Conservation (phyloP, 2,329 filamentous ascomycete genomes). For the Fusarium kyushuense region DNA sequence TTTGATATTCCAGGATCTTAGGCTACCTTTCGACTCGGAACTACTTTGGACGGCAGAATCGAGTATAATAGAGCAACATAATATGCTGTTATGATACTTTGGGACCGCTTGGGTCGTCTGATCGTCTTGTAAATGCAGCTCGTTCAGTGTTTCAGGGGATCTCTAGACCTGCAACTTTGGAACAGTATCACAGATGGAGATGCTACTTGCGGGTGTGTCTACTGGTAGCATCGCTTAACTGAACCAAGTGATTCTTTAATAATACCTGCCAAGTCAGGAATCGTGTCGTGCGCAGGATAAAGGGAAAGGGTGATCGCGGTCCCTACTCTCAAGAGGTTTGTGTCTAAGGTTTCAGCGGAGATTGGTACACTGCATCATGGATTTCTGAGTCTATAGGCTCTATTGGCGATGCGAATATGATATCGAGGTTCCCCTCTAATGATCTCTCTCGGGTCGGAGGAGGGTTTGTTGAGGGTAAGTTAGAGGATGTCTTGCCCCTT, state of each 20-base stretch:
- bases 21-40: neutral
- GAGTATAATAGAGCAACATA: neutral
- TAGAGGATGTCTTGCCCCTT: neutral
- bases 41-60: neutral
- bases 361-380: neutral
- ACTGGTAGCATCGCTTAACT: neutral
- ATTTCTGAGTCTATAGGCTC: neutral
- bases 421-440: accelerated
- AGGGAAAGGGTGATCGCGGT: neutral
- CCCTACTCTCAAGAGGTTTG: neutral
- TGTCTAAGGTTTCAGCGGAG: neutral
- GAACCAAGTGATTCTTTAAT: too few species aligned
- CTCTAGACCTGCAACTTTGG: too few species aligned
- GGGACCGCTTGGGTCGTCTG: too few species aligned
- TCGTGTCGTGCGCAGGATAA: neutral
- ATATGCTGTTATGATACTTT: neutral
- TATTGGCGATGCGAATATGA: neutral
- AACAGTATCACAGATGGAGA: neutral
- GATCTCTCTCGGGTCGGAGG: neutral
- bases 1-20: neutral
- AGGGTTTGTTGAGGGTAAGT: neutral
- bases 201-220: neutral
- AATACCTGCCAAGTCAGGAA: neutral
- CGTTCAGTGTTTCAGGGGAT: neutral
- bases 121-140: neutral